Conservation (phyloP, 257 asterid species). For the Knoxia roxburghii region DNA sequence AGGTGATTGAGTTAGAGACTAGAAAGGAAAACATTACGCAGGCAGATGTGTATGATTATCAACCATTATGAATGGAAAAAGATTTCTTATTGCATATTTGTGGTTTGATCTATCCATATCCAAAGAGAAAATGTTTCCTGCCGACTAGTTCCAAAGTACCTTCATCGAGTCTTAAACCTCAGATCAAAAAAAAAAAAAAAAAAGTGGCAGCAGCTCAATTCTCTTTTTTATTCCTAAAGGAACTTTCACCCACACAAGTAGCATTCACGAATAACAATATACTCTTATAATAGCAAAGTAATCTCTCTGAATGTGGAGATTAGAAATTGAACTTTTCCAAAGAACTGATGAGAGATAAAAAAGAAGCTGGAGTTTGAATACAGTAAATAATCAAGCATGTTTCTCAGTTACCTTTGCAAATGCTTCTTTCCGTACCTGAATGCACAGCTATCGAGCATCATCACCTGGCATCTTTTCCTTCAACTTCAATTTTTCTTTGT, state of each 20-base stretch:
- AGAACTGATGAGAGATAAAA: neutral
- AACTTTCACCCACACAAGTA: neutral
- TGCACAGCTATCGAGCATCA: conserved; percentile 20
- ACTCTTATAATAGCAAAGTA: neutral
- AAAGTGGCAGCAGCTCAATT: neutral
- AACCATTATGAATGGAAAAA: neutral
- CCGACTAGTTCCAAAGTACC: neutral
- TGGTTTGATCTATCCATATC: neutral
- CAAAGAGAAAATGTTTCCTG: too few relatives aligned
- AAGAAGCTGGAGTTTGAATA: neutral
- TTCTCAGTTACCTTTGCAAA: conserved; percentile 9
- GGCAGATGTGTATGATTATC: neutral
- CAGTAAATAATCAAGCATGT: conserved; percentile 16
- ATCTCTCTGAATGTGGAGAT: neutral
- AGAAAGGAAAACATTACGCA: neutral
- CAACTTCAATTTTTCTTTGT: conserved; percentile 4
- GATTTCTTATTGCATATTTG: neutral
- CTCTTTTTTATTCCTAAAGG: neutral
- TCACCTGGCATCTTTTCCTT: conserved; percentile 20
- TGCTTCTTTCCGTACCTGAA: conserved; percentile 25
- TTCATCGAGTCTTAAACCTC: neutral
- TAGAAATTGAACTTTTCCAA: neutral
- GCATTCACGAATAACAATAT: neutral
- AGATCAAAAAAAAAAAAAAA: neutral
- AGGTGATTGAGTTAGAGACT: conserved; percentile 11